Evolutionary conservation across 2,329 filamentous ascomycete species (phyloP).

Genomic region (Colletotrichum sublineola): DNA sequence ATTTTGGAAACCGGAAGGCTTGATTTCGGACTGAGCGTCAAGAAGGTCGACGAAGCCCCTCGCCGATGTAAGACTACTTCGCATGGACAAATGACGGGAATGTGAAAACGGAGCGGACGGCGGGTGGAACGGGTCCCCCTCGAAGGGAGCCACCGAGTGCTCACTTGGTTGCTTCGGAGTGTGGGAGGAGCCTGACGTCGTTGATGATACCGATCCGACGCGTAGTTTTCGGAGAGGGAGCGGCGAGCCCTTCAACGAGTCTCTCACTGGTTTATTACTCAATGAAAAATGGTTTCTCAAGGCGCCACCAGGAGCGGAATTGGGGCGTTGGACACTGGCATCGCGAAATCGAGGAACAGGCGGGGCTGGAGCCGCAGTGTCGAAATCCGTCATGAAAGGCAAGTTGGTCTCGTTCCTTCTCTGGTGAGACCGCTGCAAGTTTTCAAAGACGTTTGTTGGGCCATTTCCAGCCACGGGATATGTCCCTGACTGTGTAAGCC

Average conservation of each 20-base stretch:
- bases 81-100: conserved; percentile 50
- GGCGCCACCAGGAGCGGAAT: conserved; percentile 50
- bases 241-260: conserved; percentile 40
- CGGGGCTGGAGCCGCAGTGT: conserved; percentile 49
- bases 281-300: conserved; percentile 18
- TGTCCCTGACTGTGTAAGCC: conserved; percentile 49
- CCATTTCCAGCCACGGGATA: conserved; percentile 59
- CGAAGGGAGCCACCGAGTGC: conserved; percentile 15
- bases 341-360: conserved; percentile 49
- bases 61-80: conserved; percentile 47
- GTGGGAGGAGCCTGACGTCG: conserved; percentile 20
- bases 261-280: conserved; percentile 39
- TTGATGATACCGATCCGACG: conserved; percentile 27
- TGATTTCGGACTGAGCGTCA: conserved; percentile 68
- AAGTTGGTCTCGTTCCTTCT: conserved; percentile 47
- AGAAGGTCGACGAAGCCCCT: conserved; percentile 65
- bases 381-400: conserved; percentile 42
- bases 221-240: conserved; percentile 42
- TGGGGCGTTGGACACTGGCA: conserved; percentile 51
- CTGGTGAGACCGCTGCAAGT: conserved; percentile 52
- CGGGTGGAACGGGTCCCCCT: conserved; percentile 30
- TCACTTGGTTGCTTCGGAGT: conserved; percentile 9
- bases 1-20: conserved; percentile 61
- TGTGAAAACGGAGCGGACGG: conserved; percentile 46
- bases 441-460: conserved; percentile 51